Conservation (phyloP, 805 yeast species). For the Zygosaccharomyces rouxii region DNA sequence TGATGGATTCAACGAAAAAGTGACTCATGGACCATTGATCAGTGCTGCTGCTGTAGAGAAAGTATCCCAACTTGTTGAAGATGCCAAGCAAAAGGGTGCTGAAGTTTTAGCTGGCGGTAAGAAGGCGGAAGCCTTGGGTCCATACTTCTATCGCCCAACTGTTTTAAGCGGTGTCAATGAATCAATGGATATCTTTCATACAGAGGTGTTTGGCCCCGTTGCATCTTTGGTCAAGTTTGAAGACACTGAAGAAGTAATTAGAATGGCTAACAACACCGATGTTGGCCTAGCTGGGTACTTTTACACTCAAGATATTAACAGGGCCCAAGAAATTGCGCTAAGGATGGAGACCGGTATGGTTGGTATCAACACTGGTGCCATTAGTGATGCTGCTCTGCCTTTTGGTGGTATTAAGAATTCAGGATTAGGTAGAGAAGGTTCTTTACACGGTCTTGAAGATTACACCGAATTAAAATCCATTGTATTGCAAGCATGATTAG, state of each 20-base stretch:
- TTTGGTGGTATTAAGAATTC: conserved; percentile 87
- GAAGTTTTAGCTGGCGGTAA: conserved; percentile 77
- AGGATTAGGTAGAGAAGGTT: conserved; percentile 89
- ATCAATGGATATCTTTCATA: conserved; percentile 69
- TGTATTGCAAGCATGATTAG: conserved; percentile 42
- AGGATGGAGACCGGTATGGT: conserved; percentile 72
- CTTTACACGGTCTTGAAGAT: conserved; percentile 74
- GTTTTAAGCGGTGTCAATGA: conserved; percentile 76
- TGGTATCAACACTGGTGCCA: conserved; percentile 81
- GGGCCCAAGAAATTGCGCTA: conserved; percentile 61
- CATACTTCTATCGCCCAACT: conserved; percentile 70
- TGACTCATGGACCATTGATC: conserved; percentile 72
- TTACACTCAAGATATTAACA: conserved; percentile 65
- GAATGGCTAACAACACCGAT: conserved; percentile 66
- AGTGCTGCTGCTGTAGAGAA: conserved; percentile 60
- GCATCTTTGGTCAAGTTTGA: conserved; percentile 68
- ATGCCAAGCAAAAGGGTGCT: conserved; percentile 66
- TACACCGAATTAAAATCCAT: conserved; percentile 74
- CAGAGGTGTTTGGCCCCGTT: conserved; percentile 91
- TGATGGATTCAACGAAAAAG: conserved; percentile 66
- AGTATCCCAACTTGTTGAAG: conserved; percentile 56
- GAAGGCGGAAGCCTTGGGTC: conserved; percentile 64
- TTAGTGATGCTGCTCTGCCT: conserved; percentile 79
- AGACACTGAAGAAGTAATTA: conserved; percentile 67
- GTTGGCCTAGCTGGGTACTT: conserved; percentile 87